phyloP scores from a whole-genome alignment of 2,329 filamentous ascomycete genomes.

The Sphaerulina populicola region DNA sequence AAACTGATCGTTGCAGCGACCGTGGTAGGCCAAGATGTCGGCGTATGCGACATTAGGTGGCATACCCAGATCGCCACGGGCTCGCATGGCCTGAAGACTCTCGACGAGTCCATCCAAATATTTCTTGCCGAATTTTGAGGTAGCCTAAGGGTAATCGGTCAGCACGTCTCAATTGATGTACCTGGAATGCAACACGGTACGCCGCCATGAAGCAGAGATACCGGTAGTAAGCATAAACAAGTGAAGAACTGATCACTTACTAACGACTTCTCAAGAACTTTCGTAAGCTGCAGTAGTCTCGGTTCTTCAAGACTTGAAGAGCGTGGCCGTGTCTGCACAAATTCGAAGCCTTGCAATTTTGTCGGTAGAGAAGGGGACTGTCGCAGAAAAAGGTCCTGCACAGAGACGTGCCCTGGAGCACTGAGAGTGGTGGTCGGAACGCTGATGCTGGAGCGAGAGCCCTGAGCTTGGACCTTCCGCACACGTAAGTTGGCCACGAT shows the following conservation, averaged over 20 bases:
- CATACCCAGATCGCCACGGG: neutral
- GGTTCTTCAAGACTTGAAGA: neutral
- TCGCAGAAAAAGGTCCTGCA: slow-evolving; percentile 1
- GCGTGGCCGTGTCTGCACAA: neutral
- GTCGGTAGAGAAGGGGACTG: neutral
- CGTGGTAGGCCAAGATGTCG: neutral
- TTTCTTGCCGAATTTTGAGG: slow-evolving; percentile 2
- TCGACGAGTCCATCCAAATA: slow-evolving; percentile 8
- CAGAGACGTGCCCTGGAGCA: slow-evolving; percentile 1
- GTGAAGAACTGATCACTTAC: neutral
- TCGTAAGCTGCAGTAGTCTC: neutral
- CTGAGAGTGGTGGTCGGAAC: neutral
- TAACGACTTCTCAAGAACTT: neutral
- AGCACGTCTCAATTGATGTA: neutral
- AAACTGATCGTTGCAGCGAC: neutral
- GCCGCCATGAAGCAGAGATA: no score
- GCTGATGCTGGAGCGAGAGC: neutral
- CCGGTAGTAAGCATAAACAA: neutral
- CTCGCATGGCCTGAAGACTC: slow-evolving; percentile 4
- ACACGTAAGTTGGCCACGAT: neutral
- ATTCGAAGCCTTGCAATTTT: neutral
- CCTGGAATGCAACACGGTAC: neutral
- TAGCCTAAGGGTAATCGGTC: neutral
- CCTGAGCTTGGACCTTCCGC: neutral
- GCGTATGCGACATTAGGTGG: neutral